Evolutionary conservation across 2,329 filamentous ascomycete species (phyloP), one percentile per base, ranked within the genome.

Genomic region (Verticillium dahliae): DNA sequence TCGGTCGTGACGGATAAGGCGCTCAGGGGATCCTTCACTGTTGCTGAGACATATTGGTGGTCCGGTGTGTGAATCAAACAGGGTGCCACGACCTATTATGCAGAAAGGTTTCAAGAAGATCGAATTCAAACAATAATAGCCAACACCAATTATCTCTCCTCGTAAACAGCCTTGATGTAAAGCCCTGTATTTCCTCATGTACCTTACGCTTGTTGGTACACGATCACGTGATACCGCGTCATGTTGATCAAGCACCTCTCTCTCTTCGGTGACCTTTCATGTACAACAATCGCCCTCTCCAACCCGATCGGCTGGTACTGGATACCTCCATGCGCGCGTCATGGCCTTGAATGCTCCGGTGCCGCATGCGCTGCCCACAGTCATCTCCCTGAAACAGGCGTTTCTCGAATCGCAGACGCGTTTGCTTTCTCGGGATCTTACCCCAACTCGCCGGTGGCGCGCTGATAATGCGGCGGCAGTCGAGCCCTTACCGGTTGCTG

Each of bases 21-120:
- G 9, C 70, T 89, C 14, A 81, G 71, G 67, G 81, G 74, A 0
- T 75, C 73, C 0, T 87, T 91, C 70, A 78, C 75, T 59, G 80
- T 91, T 14, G 73, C 73, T 15, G 82, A 86, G 77, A 87, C 86
- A 2, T 81, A 80, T 63, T 90, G 85, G 80, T 91, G 89, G 89
- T 81, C 80, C 61, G 88, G 88, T 0, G 63, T 90, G 27, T 31
- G 27, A 31, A 31, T 31, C 27, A 4, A 31, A 31, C 4, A 31
- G 27, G 27, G 27, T 5, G 27, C 5, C 27, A 4, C 27, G 27
- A 4, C 5, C 27, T 31, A 31, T 31, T 31, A 31, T 31, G 27
- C 5, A 31, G 27, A 31, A 31, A 5, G 27, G 4, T 31, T 31
- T 31, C 27, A 31, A 31, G 27, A 31, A 31, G 27, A 31, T 31